A percentile compares a stretch with the other conserved stretches of the same genome.
Conservation (phyloP, 805 yeast species). For the Scheffersomyces ergatensis region DNA sequence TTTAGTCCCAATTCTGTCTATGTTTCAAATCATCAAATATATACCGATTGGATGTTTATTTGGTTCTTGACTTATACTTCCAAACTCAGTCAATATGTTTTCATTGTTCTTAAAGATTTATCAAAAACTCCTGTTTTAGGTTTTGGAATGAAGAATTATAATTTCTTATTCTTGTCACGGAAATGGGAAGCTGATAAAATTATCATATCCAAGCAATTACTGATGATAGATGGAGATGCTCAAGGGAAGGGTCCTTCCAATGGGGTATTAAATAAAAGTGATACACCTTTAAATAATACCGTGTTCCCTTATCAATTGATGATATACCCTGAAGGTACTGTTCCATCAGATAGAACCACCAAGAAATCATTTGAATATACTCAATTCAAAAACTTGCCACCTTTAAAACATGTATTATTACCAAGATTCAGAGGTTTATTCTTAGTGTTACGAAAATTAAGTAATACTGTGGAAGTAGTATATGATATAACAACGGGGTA, state of each 20-base stretch:
- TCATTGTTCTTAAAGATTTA: conserved; percentile 77
- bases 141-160: conserved; percentile 76
- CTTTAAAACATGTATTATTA: conserved; percentile 63
- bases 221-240: conserved; percentile 58
- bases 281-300: conserved; percentile 10
- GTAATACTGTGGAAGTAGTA: conserved; percentile 51
- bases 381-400: conserved; percentile 43
- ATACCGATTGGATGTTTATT: conserved; percentile 87
- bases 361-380: conserved; percentile 58
- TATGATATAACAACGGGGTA: conserved; percentile 87
- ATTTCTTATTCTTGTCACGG: conserved; percentile 77
- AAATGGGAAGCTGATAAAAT: conserved; percentile 81
- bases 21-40: conserved; percentile 90
- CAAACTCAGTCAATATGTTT: conserved; percentile 59
- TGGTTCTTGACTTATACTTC: conserved; percentile 85
- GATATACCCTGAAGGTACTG: conserved; percentile 95
- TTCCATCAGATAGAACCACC: conserved; percentile 65
- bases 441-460: conserved; percentile 57
- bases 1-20: conserved; percentile 56
- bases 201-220: conserved; percentile 53
- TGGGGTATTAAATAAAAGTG: conserved; percentile 24
- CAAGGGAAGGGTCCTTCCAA: conserved; percentile 54
- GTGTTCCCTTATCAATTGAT: conserved; percentile 58
- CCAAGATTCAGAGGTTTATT: conserved; percentile 84
- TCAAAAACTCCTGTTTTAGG: conserved; percentile 77